Base-by-base conservation (phyloP, 805 yeast species). In the Lachancea mirantina region DNA sequence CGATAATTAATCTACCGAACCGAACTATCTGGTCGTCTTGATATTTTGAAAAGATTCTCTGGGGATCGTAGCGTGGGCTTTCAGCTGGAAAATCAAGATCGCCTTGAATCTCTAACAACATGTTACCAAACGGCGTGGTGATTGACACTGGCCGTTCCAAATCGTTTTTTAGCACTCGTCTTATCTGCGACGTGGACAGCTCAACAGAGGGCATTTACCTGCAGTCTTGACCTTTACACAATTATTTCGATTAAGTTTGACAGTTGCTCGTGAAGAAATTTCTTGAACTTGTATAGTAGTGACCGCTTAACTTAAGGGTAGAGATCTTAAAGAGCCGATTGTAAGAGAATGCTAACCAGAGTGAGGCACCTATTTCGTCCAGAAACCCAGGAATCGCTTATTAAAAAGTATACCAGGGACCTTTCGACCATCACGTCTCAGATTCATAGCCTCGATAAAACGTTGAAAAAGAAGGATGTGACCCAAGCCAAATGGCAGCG, bases 41-140 rank as follows among this genome's bases (percentile, higher is more conserved):
- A 11, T 42, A 39, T 14, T 26, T 35, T 10, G 44, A 32, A 28
- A 50, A 46, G 18, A 38, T 30, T 7, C 35, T 30, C 9, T 41
- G 47, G 28, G 6, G 24, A 35, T 32, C 47, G 40, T 81, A 46
- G 70, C 66, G 41, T 57, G 49, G 27, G 52, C 48, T 5, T 61
- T 55, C 37, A 65, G 68, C 33, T 52, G 26, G 61, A 2, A 76
- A 49, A 35, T 74, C 72, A 23, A 81, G 52, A 21, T 76, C 84
- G 7, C 92, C 92, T 49, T 81, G 92, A 13, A 81, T 79, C 50
- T 81, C 92, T 13, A 81, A 39, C 11, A 81, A 45, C 2, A 72
- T 65, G 26, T 75, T 65, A 1, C 89, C 92, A 26, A 61, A 55
- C 1, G 76, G 68, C 0, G 88, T 54, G 7, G 33, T 30, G 5